Percentiles rank a stretch among this genome's conserved stretches.
Conservation (phyloP, 2,329 filamentous ascomycete species). For the Tothia fuscella region DNA sequence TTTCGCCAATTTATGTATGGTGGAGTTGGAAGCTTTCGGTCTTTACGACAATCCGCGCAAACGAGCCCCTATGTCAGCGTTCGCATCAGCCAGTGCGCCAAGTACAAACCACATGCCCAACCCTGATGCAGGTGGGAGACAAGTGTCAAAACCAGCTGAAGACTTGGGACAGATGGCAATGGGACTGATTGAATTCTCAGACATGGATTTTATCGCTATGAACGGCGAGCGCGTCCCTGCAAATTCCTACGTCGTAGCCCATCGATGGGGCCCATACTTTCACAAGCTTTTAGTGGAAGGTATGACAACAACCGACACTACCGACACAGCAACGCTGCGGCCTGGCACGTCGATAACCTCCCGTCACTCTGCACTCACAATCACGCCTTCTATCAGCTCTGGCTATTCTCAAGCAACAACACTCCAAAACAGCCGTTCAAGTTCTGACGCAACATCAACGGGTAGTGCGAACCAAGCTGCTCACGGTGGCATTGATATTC, state of each 20-base stretch:
- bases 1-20: conserved; percentile 92
- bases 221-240: conserved; percentile 85
- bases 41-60: conserved; percentile 91
- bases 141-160: conserved; percentile 65
- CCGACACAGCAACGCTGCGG: conserved; percentile 64
- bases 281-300: conserved; percentile 81
- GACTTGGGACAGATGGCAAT: conserved; percentile 76
- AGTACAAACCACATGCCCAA: conserved; percentile 23
- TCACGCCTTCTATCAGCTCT: conserved; percentile 43
- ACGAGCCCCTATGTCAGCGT: conserved; percentile 65
- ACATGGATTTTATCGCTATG: conserved; percentile 94
- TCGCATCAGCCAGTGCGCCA: conserved; percentile 69
- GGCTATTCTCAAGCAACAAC: conserved; percentile 31
- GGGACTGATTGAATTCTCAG: conserved; percentile 69
- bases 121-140: conserved; percentile 60
- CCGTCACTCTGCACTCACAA: conserved; percentile 74
- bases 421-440: conserved; percentile 22
- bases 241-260: conserved; percentile 77
- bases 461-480: conserved; percentile 14
- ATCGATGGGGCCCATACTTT: conserved; percentile 92
- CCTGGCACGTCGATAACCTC: conserved; percentile 43
- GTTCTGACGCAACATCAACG: conserved; percentile 1
- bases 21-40: conserved; percentile 93
- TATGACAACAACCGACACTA: conserved; percentile 54
- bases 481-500: conserved; percentile 33